Evolutionary conservation across 176 grass and related monocot species (phyloP), one percentile per base, ranked within the genome.

Genomic region (Carex kokanica): DNA sequence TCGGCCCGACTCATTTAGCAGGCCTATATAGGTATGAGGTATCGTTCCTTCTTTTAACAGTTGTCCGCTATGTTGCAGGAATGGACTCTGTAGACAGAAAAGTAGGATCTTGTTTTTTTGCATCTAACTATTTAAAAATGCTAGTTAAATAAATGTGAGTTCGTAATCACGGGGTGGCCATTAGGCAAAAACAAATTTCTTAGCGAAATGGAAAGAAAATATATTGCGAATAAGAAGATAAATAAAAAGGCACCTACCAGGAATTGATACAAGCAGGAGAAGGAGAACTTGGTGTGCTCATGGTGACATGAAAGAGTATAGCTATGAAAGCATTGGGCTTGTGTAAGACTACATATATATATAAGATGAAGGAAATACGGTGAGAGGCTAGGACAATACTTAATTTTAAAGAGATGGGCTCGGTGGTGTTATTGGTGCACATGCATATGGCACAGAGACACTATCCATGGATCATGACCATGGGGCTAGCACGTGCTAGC

Each of bases 261-360:
- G 80, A 82, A 9, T 11, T 61, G 20, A 82, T 82, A 18, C 60
- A 66, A 67, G 79, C 3, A 45, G 38, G 40, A 82, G 80, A 66
- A 82, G 80, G 80, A 67, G 80, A 67, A 25, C 80, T 64, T 51
- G 80, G 80, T 20, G 41, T 82, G 80, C 59, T 65, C 59, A 82
- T 82, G 57, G 29, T 53, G 36, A 49, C 45, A 27, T 29, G 9
- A 52, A 59, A 52, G 21, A 54, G 49, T 77, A 31, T 23, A 31
- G 10, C 49, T 77, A 29, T 29, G 8, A 55, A 32, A 55, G 12
- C 18, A 82, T 66, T 64, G 36, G 40, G 40, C 24, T 82, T 81
- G 78, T 64, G 49, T 67, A 11, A 32, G 12, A 61, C 24, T 47
- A 82, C 47, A n/a, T n/a, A 31, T 49, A 82, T 29, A 32, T 82